Percentiles rank a stretch among this genome's conserved stretches.
Conservation (phyloP, 257 asterid species). For the Coffea eugenioides region DNA sequence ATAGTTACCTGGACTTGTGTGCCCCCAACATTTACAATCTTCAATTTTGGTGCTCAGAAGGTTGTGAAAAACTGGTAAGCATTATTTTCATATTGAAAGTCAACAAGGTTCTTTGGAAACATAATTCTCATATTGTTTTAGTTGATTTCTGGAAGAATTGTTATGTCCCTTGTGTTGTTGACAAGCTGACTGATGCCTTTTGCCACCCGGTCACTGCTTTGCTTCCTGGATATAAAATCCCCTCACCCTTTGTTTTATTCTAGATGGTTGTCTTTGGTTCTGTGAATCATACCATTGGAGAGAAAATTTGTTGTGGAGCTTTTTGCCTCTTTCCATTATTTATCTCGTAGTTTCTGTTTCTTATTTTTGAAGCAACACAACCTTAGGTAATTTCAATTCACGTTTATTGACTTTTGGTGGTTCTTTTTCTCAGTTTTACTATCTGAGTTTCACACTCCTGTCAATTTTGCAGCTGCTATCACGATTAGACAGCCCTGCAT, state of each 20-base stretch:
- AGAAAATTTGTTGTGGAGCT: not conserved
- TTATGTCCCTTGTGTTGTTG: not conserved
- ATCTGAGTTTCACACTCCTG: not conserved
- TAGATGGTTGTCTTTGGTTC: too few relatives aligned
- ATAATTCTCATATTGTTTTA: not conserved
- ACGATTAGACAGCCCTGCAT: not conserved
- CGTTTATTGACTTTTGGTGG: not conserved
- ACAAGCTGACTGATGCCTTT: not conserved
- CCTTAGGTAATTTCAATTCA: not conserved
- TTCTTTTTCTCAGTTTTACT: not conserved
- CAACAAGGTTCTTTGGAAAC: not conserved
- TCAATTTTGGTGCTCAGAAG: conserved; percentile 72
- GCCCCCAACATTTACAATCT: conserved; percentile 77
- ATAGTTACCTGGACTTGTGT: conserved; percentile 70
- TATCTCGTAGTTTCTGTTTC: too few relatives aligned
- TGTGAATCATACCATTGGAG: too few relatives aligned
- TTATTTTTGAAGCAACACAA: not conserved
- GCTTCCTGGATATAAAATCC: not conserved
- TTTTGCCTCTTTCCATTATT: not conserved
- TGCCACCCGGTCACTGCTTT: not conserved
- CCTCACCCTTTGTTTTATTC: not conserved
- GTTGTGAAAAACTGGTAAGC: conserved; percentile 57
- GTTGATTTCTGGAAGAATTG: not conserved
- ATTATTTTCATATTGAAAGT: not conserved
- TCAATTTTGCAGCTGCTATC: not conserved